phyloP scores from a whole-genome alignment of 2,329 filamentous ascomycete genomes.

The Ascochyta rabiei region DNA sequence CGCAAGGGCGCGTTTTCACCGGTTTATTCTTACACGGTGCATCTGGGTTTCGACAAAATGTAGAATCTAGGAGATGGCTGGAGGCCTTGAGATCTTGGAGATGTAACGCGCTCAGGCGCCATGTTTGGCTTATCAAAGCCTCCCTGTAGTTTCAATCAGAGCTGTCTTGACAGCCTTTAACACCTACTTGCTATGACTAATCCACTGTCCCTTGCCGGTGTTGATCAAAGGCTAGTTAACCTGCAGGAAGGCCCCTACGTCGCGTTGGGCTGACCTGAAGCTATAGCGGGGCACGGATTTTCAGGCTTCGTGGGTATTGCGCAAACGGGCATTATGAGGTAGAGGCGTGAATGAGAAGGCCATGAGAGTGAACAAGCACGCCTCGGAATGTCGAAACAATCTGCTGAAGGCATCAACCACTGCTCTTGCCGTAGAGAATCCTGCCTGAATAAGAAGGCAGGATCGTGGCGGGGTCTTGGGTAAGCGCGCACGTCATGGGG shows the following conservation, averaged over 20 bases:
- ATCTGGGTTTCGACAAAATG: constrained; percentile 1
- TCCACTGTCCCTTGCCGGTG: neutral
- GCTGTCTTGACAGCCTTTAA: constrained; percentile 3
- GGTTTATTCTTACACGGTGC: neutral
- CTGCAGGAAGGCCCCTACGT: constrained; percentile 4
- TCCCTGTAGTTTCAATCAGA: constrained; percentile 4
- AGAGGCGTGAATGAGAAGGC: neutral
- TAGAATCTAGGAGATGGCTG: constrained; percentile 3
- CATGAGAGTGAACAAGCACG: neutral
- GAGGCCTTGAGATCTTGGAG: constrained; percentile 4
- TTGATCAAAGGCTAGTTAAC: neutral
- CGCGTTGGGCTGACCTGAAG: neutral
- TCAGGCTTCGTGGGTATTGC: neutral
- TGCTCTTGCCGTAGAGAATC: neutral
- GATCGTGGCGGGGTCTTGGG: constrained; percentile 25
- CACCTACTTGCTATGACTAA: neutral
- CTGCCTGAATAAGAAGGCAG: constrained; percentile 16
- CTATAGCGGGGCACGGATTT: constrained; percentile 1
- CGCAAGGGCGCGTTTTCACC: neutral
- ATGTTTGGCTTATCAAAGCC: constrained; percentile 1
- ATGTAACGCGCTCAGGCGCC: constrained; percentile 12
- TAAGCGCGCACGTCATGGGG: constrained; percentile 30
- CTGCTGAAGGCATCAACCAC: neutral
- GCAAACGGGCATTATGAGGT: neutral
- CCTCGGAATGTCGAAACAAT: neutral